Evolutionary conservation across 345 rosid species (phyloP), one percentile per base, ranked within the genome.

Genomic region (Laguncularia racemosa): DNA sequence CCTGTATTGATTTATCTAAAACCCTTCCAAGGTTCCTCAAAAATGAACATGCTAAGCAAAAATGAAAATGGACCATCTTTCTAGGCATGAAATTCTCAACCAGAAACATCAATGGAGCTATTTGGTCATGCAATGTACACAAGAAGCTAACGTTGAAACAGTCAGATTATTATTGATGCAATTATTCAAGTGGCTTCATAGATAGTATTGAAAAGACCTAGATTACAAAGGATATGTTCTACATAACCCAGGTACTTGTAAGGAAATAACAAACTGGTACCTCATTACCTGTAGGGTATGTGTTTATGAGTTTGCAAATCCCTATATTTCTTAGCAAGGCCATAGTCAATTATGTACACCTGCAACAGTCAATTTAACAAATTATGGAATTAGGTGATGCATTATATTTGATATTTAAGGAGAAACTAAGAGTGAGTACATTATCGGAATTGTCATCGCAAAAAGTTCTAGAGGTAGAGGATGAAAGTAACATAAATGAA

Each of bases 281-380:
- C 28, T 28, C 17, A 14, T n/a, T 72, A 78, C 84, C 83, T 75
- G 70, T 84, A 89, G 44, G 89, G 90, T 60, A 89, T 89, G 73
- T 89, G 97, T 71, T 84, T 84, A 51, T 84, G 91, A 44, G 92
- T 89, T 67, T 86, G 92, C 71, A 79, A 84, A 74, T 82, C 92
- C 70, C 90, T 78, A 65, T 79, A 86, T 70, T 84, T 89, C 81
- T 84, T 86, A 46, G 95, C 97, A 67, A 86, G 97, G 48, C 97
- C 95, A 68, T 75, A 86, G 67, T 84, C 92, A 70, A 89, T 89
- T 45, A 76, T 54, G 46, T 89, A 86, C 16, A 84, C 97, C 87
- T 89, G 79, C 50, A 1, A 17, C 45, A 46, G 50, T 26, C 53
- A 61, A 58, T 14, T 21, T 15, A 12, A 38, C 16, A 46, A 61